Percentiles rank a stretch among this genome's conserved stretches.
Evolutionary conservation across 805 yeast genomes (phyloP).

Genomic region (Jamesozyma piceae): DNA sequence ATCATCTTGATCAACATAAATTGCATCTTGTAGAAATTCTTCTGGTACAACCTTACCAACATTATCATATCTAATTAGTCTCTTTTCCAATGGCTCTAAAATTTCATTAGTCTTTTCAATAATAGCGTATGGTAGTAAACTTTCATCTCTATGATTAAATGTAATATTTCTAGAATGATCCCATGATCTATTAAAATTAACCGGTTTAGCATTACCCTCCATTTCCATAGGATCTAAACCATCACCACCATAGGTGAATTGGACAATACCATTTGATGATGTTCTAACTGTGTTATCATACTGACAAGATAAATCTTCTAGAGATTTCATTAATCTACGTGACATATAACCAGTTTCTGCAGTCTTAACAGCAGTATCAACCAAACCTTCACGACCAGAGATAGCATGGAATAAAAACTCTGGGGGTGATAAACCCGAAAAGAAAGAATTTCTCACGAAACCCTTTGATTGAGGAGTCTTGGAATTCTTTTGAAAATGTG

Average conservation of each 20-base stretch:
- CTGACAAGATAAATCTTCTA: constrained; percentile 88
- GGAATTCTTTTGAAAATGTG: constrained; percentile 92
- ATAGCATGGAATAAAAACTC: constrained; percentile 97
- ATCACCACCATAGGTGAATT: constrained; percentile 96
- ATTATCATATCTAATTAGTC: constrained; percentile 61
- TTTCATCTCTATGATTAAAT: constrained; percentile 42
- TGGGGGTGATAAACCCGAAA: constrained; percentile 88
- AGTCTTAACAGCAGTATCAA: constrained; percentile 98
- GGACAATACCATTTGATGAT: constrained; percentile 92
- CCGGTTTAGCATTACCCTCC: constrained; percentile 98
- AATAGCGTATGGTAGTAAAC: constrained; percentile 65
- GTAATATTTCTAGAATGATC: constrained; percentile 77
- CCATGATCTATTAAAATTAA: constrained; percentile 90
- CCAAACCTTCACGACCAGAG: constrained; percentile 98
- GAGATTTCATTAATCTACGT: constrained; percentile 92
- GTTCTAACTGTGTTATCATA: constrained; percentile 94
- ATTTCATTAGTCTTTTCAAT: constrained; percentile 43
- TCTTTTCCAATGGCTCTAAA: constrained; percentile 51
- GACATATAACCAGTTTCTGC: constrained; percentile 99
- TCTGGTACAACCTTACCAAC: constrained; percentile 44
- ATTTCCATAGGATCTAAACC: constrained; percentile 96
- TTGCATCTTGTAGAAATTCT: constrained; percentile 42
- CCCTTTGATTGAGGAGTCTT: constrained; percentile 98
- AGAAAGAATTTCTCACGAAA: constrained; percentile 92
- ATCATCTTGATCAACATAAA: constrained; percentile 72